A percentile compares a stretch with the other conserved stretches of the same genome.
These are phyloP conservation scores for Cyclostephanos invisitatus DNA, from an alignment of 108 stramenopile genomes.

Conservation along the genomic window DNA sequence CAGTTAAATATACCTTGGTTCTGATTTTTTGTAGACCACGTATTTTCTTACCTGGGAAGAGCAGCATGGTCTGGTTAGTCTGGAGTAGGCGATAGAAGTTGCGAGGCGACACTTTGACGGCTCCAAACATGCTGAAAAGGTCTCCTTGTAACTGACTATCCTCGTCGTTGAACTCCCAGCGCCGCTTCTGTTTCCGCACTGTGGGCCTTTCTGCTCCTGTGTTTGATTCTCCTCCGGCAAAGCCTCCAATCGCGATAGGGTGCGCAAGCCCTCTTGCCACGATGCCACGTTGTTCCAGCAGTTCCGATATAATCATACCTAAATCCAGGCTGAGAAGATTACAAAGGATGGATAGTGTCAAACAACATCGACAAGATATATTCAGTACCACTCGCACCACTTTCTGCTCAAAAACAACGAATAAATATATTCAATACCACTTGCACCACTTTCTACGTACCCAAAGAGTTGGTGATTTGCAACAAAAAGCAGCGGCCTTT, in stretches of 20 bases:
- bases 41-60: constrained; percentile 66
- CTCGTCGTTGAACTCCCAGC: constrained; percentile 45
- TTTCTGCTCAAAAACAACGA: not conserved
- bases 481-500: constrained; percentile 82
- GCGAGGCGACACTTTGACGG: constrained; percentile 88
- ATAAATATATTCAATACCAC: not conserved
- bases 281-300: constrained; percentile 65
- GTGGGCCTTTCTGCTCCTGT: constrained; percentile 13
- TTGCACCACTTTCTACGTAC: not conserved
- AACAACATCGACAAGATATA: not conserved
- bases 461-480: constrained; percentile 89
- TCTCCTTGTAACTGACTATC: constrained; percentile 49
- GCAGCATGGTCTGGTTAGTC: constrained; percentile 75
- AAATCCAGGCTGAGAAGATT: constrained; percentile 52
- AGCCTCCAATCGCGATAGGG: constrained; percentile 67
- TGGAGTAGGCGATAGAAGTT: constrained; percentile 90
- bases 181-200: constrained; percentile 35
- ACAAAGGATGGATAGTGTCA: constrained; percentile 11
- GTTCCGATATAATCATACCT: constrained; percentile 64
- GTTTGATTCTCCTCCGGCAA: constrained; percentile 11
- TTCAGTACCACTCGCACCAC: not conserved
- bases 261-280: constrained; percentile 80
- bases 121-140: constrained; percentile 82
- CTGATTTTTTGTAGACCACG: not conserved
- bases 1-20: not conserved